phyloP scores from a whole-genome alignment of 1,284 basidiomycete genomes.

The Cutaneotrichosporon mucoides region DNA sequence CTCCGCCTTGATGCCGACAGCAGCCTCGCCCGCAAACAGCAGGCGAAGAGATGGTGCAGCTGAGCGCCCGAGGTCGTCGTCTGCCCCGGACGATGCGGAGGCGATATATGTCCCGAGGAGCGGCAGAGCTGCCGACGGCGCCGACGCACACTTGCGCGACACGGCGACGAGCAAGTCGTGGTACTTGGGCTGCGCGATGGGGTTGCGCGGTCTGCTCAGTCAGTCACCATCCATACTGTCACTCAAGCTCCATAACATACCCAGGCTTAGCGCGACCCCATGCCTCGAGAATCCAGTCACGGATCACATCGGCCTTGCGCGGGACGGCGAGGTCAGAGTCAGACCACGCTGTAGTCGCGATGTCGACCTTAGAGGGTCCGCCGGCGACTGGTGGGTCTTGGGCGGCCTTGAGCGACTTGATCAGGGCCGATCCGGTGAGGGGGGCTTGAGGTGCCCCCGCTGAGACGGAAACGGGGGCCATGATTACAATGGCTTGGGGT shows the following conservation, averaged over 20 bases:
- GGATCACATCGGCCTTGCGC: conserved; percentile 68
- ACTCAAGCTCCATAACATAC: conserved; percentile 7
- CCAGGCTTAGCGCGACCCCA: conserved; percentile 25
- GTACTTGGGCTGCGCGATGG: conserved; percentile 23
- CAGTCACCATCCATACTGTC: no score
- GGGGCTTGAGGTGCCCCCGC: neutral
- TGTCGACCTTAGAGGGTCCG: conserved; percentile 61
- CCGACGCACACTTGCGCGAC: conserved; percentile 12
- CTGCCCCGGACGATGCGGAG: neutral
- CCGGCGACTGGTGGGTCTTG: conserved; percentile 61
- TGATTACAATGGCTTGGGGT: no score
- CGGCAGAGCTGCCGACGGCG: conserved; percentile 13
- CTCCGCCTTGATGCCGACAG: conserved; percentile 23
- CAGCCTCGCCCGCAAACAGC: conserved; percentile 16
- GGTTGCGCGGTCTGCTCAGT: conserved; percentile 9
- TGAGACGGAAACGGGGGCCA: neutral
- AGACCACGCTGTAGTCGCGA: conserved; percentile 63
- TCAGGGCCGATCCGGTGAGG: conserved; percentile 58
- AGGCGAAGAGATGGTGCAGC: conserved; percentile 8
- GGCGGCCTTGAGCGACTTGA: conserved; percentile 66
- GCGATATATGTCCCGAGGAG: conserved; percentile 21
- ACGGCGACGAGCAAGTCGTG: conserved; percentile 24
- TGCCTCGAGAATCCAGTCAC: conserved; percentile 60
- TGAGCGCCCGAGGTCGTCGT: neutral
- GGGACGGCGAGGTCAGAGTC: conserved; percentile 59